Conservation (phyloP, 2,329 filamentous ascomycete species). For the Aspergillus aculeatus region DNA sequence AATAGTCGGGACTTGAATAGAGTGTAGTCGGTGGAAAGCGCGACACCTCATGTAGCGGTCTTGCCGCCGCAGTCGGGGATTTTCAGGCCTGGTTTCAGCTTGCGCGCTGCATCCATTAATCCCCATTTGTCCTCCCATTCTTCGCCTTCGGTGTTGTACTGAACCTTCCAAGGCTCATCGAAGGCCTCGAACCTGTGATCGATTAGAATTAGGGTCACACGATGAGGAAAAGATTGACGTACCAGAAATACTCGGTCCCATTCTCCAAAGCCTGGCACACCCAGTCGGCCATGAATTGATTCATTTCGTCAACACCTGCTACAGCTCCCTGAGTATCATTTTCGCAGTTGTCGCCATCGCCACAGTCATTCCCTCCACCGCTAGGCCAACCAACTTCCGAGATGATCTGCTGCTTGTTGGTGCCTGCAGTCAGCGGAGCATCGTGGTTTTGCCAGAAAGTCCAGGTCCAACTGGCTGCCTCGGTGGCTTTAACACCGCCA, state of each 20-base stretch:
- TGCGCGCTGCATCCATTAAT: conserved; percentile 78
- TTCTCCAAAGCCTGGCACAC: conserved; percentile 77
- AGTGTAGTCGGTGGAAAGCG: not conserved
- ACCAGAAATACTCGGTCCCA: conserved; percentile 92
- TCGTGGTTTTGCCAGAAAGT: conserved; percentile 75
- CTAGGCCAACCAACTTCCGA: conserved; percentile 91
- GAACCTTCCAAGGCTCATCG: conserved; percentile 91
- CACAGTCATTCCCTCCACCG: conserved; percentile 76
- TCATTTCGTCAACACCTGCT: conserved; percentile 76
- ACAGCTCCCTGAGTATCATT: conserved; percentile 62
- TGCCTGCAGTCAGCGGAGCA: conserved; percentile 60
- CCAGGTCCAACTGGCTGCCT: conserved; percentile 77
- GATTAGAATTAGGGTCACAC: conserved; percentile 14
- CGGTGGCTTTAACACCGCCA: conserved; percentile 66
- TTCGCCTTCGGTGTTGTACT: conserved; percentile 65
- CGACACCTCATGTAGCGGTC: conserved; percentile 49
- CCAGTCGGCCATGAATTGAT: conserved; percentile 82
- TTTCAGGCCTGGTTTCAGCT: conserved; percentile 76
- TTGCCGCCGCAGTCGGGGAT: conserved; percentile 85
- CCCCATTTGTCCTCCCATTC: conserved; percentile 97
- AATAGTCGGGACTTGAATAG: not conserved
- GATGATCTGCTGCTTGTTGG: conserved; percentile 71
- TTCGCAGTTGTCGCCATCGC: conserved; percentile 57
- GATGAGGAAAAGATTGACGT: conserved; percentile 28
- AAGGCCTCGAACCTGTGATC: conserved; percentile 77